Base-by-base conservation (phyloP, 2,329 filamentous ascomycete species). In the Allantophomopsis cytisporea region DNA sequence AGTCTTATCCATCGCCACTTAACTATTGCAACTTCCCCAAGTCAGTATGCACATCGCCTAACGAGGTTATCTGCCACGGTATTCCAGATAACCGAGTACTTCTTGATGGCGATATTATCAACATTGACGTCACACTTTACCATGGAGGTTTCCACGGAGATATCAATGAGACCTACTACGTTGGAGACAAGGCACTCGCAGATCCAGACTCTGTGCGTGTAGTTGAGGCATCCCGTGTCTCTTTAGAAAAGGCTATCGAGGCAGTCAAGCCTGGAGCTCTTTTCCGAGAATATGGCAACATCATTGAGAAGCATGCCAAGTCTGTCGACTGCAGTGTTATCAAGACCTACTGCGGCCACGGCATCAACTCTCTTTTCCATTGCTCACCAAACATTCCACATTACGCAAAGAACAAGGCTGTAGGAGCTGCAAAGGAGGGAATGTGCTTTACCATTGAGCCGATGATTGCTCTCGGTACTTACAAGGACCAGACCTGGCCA, bases 371-470 rank as follows among this genome's bases (percentile, higher is more conserved):
- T 47, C 69, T 94, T 34, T 98, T 98, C 71, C 91, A 98, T 62
- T 83, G 80, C 58, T 77, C 88, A 20, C 91, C 91, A 1, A 96
- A 93, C 56, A 80, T 98, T 39, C 91, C 91, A 5, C 91, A 98
- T 61, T 98, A 98, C 55, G 89, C 81, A 42, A 96, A 94, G 71
- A 98, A 96, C 65, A 98, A 96, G 73, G 86, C 89, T 0, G 83
- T 95, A 1, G 91, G 91, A 37, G 78, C 83, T 51, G 91, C 88
- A 43, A 95, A 95, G 65, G 80, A 85, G 1, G 91, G 91, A 39
- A 95, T 96, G 87, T 94, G 87, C 47, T 98, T 98, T 54, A 98
- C 91, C 1, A 98, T 98, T 45, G 91, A 98, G 64, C 91, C 91
- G 13, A 98, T 98, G 91, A 88, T 98, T 57, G 87, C 86, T 32